Base-by-base conservation (phyloP, 1,139 yeast genomes). In the Debaryomyces psychrophilus region DNA sequence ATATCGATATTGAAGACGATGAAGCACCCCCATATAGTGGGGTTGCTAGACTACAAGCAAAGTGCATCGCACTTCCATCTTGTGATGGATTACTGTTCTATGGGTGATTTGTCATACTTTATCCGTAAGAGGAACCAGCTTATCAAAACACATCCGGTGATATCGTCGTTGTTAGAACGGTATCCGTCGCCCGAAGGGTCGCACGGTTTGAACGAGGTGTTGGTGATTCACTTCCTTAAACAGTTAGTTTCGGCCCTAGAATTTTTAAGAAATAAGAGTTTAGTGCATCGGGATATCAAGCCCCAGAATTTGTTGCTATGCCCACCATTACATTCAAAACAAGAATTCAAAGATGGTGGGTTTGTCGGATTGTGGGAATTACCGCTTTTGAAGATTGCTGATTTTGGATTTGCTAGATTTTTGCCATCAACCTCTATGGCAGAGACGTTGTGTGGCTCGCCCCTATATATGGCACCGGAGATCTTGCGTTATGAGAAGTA, bases 391-490 rank as follows among this genome's bases (percentile, higher is more conserved):
- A 92, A 93, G 64, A 85, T 93, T 50, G 99, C 99, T 14, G 99
- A 93, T 69, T 93, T 93, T 68, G 99, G 99, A 1, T 95, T 93
- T 71, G 99, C 99, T 5, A 77, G 99, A 51, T 88, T 90, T 60
- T 74, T 93, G 54, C 98, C 98, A 8, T 84, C 88, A 40, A 87
- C 97, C 1, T 85, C 96, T 2, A 77, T 95, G 80, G 98, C 99
- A 1, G 99, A 93, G 65, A 93, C 99, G 2, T 73, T 93, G 53
- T 93, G 99, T 73, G 99, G 99, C 1, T 89, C 97, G 8, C 99
- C 99, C 1, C 71, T 93, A 40, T 93, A 95, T 65, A 93, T 93
- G 99, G 99, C 99, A 0, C 99, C 99, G 0, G 99, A 93, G 66
- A 95, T 93, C 43, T 75, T 93, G 57, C 77, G 96, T 52, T 90